phyloP scores from a whole-genome alignment of 2,329 filamentous ascomycete genomes.

The Periconia digitata region DNA sequence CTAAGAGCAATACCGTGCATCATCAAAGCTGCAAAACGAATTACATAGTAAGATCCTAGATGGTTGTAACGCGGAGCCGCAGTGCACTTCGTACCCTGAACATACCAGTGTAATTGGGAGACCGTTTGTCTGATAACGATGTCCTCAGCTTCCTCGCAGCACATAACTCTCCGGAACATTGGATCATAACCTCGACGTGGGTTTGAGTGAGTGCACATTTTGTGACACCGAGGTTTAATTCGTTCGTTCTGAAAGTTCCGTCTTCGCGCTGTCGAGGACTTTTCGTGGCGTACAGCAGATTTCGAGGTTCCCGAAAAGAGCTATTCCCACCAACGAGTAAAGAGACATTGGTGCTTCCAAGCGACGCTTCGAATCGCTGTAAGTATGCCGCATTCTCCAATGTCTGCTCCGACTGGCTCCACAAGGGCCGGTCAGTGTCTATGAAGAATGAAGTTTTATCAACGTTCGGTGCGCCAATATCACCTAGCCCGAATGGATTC shows the following conservation, averaged over 20 bases:
- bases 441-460: constrained; percentile 23
- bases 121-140: constrained; percentile 19
- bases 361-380: constrained; percentile 21
- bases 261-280: constrained; percentile 5
- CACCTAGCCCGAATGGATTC: constrained; percentile 12
- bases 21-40: too few species aligned
- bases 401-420: background rate
- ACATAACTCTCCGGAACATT: constrained; percentile 18
- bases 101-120: constrained; percentile 12
- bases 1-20: too few species aligned
- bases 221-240: constrained; percentile 17
- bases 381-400: constrained; percentile 3
- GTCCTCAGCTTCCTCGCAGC: constrained; percentile 13
- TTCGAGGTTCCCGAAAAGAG: constrained; percentile 1
- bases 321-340: constrained; percentile 1
- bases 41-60: too few species aligned
- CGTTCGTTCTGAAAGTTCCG: background rate
- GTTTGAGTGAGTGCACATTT: constrained; percentile 21
- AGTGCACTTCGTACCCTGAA: too few species aligned
- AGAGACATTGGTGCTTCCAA: constrained; percentile 19
- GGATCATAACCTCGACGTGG: constrained; percentile 25
- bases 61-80: too few species aligned
- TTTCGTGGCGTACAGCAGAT: constrained; percentile 15
- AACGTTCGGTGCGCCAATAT: background rate
- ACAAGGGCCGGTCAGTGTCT: constrained; percentile 18